Conservation (phyloP, 371 early-diverging fungal genomes). For the Mortierella sp. region DNA sequence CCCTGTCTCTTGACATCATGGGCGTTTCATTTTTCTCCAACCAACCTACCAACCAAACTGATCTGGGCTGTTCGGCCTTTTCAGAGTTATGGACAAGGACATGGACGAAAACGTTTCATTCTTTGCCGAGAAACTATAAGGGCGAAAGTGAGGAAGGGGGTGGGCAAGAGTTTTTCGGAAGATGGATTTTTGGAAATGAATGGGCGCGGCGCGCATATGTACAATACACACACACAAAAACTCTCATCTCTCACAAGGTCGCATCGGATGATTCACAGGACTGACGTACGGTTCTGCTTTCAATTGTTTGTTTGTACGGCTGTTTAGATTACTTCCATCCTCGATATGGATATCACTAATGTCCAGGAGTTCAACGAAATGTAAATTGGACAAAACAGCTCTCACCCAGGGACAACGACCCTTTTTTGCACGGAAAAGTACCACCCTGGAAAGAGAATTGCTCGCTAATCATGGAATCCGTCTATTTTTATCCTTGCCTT, state of each 20-base stretch:
- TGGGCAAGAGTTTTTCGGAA: neutral
- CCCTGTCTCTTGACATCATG: neutral
- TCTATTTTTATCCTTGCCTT: conserved; percentile 14
- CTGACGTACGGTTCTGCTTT: neutral
- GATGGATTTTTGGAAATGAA: neutral
- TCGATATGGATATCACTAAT: conserved; percentile 81
- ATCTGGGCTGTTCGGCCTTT: neutral
- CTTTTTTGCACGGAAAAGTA: neutral
- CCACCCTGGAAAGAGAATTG: neutral
- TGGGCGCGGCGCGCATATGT: neutral
- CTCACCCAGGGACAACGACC: neutral
- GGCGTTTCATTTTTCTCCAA: neutral
- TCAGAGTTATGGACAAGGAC: neutral
- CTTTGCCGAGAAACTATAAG: neutral
- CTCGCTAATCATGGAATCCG: conserved; percentile 6
- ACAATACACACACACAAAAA: neutral
- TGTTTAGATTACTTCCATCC: conserved; percentile 85
- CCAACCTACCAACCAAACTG: neutral
- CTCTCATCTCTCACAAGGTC: no score
- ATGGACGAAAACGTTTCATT: neutral
- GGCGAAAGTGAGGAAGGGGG: neutral
- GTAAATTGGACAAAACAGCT: conserved; percentile 59
- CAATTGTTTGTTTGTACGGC: neutral
- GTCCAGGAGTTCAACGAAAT: conserved; percentile 85
- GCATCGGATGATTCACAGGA: neutral